Evolutionary conservation across 768 basidiomycete genomes (phyloP).

Genomic region (Russula sp.): DNA sequence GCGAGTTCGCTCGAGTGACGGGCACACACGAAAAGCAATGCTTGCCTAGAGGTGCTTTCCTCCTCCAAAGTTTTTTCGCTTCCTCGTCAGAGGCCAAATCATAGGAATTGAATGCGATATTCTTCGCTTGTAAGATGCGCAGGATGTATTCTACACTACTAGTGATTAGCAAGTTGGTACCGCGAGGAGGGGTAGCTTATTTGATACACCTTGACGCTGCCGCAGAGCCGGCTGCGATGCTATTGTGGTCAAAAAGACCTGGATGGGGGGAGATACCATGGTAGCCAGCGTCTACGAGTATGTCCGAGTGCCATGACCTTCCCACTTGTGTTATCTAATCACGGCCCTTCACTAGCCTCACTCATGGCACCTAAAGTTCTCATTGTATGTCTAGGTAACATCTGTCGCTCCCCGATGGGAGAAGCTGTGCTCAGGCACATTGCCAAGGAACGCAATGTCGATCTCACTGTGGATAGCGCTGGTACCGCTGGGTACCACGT

Average conservation of each 20-base stretch:
- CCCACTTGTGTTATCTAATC: not conserved
- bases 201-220: conserved; percentile 57
- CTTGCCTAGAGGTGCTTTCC: conserved; percentile 66
- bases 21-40: not conserved
- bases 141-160: conserved; percentile 62
- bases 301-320: not conserved
- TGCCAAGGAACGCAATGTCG: conserved; percentile 56
- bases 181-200: not conserved
- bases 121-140: conserved; percentile 79
- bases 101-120: conserved; percentile 73
- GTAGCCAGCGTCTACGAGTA: not conserved
- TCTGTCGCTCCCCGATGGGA: conserved; percentile 89
- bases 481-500: conserved; percentile 82
- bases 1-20: not conserved
- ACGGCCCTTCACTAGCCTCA: no score
- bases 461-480: conserved; percentile 71
- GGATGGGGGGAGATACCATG: conserved; percentile 80
- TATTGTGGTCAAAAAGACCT: conserved; percentile 83
- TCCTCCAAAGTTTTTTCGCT: conserved; percentile 72
- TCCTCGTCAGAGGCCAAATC: conserved; percentile 81
- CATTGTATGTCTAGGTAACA: conserved; percentile 76
- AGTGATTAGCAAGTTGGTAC: not conserved
- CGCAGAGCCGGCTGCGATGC: conserved; percentile 71
- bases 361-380: conserved; percentile 44
- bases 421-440: conserved; percentile 75